Conservation (phyloP, 495 filamentous ascomycete species). For the Pseudevernia furfuracea region DNA sequence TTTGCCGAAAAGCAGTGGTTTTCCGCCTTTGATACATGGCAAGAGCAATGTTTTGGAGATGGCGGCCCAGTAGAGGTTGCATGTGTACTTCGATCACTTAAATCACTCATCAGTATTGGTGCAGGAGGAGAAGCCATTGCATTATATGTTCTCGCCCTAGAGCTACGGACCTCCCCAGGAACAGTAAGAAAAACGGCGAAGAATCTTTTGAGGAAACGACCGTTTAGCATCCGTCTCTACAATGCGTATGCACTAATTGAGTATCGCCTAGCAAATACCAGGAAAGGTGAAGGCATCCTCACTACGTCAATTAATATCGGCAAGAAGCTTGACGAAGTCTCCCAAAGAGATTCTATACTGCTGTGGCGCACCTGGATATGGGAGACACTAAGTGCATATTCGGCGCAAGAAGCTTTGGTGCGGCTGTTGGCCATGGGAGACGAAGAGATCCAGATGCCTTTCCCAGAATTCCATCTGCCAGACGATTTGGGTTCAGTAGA, state of each 20-base stretch:
- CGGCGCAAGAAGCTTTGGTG: conserved; percentile 41
- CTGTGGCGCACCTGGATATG: conserved; percentile 69
- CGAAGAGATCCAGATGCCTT: conserved; percentile 28
- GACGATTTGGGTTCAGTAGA: conserved; percentile 18
- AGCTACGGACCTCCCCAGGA: conserved; percentile 47
- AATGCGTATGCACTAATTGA: conserved; percentile 73
- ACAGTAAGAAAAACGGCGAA: conserved; percentile 67
- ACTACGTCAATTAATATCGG: conserved; percentile 55
- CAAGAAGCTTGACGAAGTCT: conserved; percentile 32
- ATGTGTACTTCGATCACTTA: conserved; percentile 50
- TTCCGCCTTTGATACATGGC: conserved; percentile 35
- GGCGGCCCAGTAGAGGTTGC: conserved; percentile 30
- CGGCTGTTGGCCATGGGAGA: conserved; percentile 40
- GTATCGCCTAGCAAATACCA: conserved; percentile 45
- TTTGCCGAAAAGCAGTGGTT: conserved; percentile 42
- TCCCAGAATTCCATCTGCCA: conserved; percentile 25
- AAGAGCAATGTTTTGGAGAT: conserved; percentile 21
- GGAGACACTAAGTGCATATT: conserved; percentile 49
- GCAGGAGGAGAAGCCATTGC: conserved; percentile 47
- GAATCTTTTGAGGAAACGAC: conserved; percentile 56
- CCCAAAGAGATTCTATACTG: conserved; percentile 40
- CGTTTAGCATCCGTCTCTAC: conserved; percentile 61
- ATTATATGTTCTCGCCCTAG: conserved; percentile 65
- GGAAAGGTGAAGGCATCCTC: conserved; percentile 57
- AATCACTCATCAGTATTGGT: conserved; percentile 42